A percentile compares a stretch with the other conserved stretches of the same genome.
phyloP scores from a whole-genome alignment of 2,329 filamentous ascomycete species.

The Paraconiothyrium brasiliense region DNA sequence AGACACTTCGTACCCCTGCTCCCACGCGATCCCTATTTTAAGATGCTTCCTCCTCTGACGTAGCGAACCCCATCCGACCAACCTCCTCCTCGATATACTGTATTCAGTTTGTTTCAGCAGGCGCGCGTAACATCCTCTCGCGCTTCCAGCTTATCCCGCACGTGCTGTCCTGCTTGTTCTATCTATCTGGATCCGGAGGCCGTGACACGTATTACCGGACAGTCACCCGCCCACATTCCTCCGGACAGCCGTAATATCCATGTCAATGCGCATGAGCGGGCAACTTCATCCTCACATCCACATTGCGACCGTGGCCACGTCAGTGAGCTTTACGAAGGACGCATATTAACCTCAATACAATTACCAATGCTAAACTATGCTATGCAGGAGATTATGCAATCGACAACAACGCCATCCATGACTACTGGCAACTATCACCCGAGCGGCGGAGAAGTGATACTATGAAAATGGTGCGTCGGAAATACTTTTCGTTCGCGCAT shows the following conservation, averaged over 20 bases:
- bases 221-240: conserved; percentile 1
- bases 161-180: conserved; percentile 7
- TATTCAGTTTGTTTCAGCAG: background rate
- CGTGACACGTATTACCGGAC: background rate
- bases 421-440: background rate
- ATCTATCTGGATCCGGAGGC: background rate
- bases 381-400: conserved; percentile 9
- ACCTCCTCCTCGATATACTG: background rate
- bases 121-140: background rate
- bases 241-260: conserved; percentile 2
- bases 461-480: background rate
- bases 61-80: background rate
- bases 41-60: conserved; percentile 1
- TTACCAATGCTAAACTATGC: conserved; percentile 17
- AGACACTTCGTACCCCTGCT: background rate
- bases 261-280: conserved; percentile 13
- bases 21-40: conserved; percentile 9
- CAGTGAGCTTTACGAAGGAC: background rate
- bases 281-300: background rate
- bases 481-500: background rate
- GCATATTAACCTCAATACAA: conserved; percentile 15
- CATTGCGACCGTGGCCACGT: background rate
- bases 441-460: background rate
- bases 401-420: conserved; percentile 9
- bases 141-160: background rate